phyloP scores from a whole-genome alignment of 148 eudicot species.

The Dysphania ambrosioides region DNA sequence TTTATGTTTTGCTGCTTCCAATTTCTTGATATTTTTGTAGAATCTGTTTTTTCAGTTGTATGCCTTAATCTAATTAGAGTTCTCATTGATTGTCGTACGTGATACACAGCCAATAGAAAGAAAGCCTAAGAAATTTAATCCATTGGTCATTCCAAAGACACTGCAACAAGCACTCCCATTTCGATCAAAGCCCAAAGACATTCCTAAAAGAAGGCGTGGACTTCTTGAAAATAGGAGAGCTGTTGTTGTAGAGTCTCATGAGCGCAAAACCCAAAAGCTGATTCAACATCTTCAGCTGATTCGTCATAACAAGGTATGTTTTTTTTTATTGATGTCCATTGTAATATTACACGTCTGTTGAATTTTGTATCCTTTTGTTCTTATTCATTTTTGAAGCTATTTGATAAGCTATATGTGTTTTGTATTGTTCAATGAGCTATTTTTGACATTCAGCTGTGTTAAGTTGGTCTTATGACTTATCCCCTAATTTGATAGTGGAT shows the following conservation, averaged over 20 bases:
- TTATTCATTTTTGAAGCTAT: not conserved
- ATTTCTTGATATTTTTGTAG: not conserved
- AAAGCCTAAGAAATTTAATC: constrained; percentile 67
- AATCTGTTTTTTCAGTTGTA: constrained; percentile 9
- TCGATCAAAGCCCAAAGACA: constrained; percentile 74
- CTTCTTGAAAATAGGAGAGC: constrained; percentile 49
- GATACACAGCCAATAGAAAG: constrained; percentile 72
- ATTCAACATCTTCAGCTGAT: constrained; percentile 61
- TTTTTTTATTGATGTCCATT: not conserved
- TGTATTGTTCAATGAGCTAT: not conserved
- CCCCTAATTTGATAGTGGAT: not conserved
- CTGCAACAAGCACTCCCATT: constrained; percentile 73
- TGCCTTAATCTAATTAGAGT: too few relatives aligned
- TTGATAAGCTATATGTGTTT: not conserved
- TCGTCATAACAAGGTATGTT: constrained; percentile 63
- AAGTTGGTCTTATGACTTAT: not conserved
- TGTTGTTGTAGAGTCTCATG: constrained; percentile 68
- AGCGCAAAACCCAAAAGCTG: constrained; percentile 41
- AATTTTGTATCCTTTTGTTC: not conserved
- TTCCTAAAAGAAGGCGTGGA: constrained; percentile 37
- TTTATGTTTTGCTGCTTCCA: not conserved
- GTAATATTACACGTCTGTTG: not conserved
- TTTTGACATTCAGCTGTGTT: not conserved
- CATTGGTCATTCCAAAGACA: constrained; percentile 67
- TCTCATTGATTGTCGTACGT: not conserved